Evolutionary conservation across 345 rosid species (phyloP).

Genomic region (Acer saccharum): DNA sequence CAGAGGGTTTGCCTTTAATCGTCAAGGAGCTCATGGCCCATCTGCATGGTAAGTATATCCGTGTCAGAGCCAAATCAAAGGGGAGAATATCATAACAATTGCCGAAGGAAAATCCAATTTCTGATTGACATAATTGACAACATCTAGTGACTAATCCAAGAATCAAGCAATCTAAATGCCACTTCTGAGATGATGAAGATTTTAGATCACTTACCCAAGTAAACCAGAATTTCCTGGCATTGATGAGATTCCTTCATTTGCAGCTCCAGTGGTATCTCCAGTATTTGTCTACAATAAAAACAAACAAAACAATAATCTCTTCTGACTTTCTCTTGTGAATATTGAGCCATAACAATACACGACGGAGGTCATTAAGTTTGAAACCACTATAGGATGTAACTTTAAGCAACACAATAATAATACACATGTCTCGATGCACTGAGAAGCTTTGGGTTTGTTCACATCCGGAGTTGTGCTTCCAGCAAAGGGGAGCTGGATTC

Average conservation of each 20-base stretch:
- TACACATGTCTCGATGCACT: not conserved
- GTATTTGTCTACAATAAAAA: conserved; percentile 45
- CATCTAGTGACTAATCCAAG: not conserved
- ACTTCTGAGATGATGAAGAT: not conserved
- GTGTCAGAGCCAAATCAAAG: conserved; percentile 12
- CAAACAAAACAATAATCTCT: conserved; percentile 7
- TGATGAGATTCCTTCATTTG: conserved; percentile 60
- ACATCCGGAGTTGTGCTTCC: not conserved
- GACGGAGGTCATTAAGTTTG: not conserved
- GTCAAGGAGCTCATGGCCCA: conserved; percentile 99
- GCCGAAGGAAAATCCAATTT: not conserved
- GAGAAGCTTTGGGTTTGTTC: not conserved
- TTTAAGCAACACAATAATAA: not conserved
- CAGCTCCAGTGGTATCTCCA: conserved; percentile 57
- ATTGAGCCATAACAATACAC: not conserved
- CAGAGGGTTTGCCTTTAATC: conserved; percentile 86
- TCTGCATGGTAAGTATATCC: conserved; percentile 38
- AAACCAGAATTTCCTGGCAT: conserved; percentile 86
- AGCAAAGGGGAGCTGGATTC: not conserved
- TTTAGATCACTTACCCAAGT: conserved; percentile 68
- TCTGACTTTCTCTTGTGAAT: not conserved
- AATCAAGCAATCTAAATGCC: not conserved
- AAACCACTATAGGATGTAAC: not conserved
- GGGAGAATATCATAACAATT: not conserved
- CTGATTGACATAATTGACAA: not conserved